phyloP scores from a whole-genome alignment of 75 land plant genomes.

The Sequoiadendron giganteum region DNA sequence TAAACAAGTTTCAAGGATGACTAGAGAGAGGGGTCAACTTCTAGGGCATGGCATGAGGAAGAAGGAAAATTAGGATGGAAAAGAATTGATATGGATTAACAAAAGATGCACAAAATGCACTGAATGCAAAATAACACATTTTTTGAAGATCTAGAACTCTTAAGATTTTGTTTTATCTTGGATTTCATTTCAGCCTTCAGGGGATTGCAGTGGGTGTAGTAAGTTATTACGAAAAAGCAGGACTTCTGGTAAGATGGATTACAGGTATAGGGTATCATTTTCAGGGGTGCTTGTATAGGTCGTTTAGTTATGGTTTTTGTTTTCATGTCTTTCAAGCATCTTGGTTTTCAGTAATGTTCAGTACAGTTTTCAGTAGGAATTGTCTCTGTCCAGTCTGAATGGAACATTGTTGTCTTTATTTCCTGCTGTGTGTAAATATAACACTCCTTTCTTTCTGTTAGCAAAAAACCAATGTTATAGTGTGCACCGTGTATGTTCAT shows the following conservation, averaged over 20 bases:
- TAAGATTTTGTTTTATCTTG: background rate
- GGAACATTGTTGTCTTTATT: background rate
- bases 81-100: background rate
- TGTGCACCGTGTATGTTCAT: background rate
- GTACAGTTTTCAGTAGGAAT: background rate
- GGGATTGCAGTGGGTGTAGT: background rate
- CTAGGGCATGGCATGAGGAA: background rate
- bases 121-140: background rate
- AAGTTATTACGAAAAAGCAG: background rate
- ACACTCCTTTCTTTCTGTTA: background rate
- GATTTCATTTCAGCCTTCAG: background rate
- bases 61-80: background rate
- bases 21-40: background rate
- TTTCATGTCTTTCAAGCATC: background rate
- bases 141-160: background rate
- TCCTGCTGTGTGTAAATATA: background rate
- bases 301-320: background rate
- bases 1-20: background rate
- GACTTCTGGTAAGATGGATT: background rate
- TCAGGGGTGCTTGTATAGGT: background rate
- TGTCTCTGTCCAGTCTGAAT: background rate
- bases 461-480: no score
- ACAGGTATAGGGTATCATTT: background rate
- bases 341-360: background rate
- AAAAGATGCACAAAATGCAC: background rate